Evolutionary conservation across 1,284 basidiomycete genomes (phyloP).

Genomic region (Agroathelia rolfsii): DNA sequence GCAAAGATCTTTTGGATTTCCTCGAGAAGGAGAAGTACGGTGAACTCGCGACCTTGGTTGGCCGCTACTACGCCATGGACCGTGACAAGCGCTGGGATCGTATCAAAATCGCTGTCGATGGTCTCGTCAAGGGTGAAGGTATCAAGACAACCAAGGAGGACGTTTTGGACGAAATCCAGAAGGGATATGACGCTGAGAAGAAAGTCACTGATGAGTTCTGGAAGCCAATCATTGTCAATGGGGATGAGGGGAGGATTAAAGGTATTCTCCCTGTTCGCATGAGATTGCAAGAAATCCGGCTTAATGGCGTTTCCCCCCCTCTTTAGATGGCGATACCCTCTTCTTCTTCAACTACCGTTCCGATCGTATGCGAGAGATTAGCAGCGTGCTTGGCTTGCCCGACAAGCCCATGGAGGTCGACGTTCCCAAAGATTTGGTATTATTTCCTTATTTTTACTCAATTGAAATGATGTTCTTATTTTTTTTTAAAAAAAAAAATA

Average conservation of each 20-base stretch:
- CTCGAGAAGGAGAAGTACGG: constrained; percentile 67
- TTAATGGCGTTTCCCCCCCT: too few relatives aligned
- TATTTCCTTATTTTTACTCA: constrained; percentile 7
- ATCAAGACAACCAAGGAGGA: constrained; percentile 55
- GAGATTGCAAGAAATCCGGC: too few relatives aligned
- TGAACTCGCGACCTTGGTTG: constrained; percentile 71
- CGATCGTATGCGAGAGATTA: constrained; percentile 87
- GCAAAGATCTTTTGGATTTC: constrained; percentile 69
- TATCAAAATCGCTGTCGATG: constrained; percentile 80
- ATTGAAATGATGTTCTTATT: too few relatives aligned
- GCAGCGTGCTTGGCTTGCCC: constrained; percentile 66
- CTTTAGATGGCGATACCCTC: constrained; percentile 59
- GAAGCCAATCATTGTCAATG: constrained; percentile 84
- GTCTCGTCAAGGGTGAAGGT: constrained; percentile 67
- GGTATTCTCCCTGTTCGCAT: constrained; percentile 35
- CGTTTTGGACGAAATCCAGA: constrained; percentile 58
- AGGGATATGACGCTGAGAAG: constrained; percentile 67
- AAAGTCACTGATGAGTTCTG: constrained; percentile 88
- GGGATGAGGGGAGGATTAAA: constrained; percentile 70
- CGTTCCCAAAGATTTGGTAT: constrained; percentile 75
- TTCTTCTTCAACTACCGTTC: constrained; percentile 96
- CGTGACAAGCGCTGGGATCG: constrained; percentile 93
- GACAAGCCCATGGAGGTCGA: constrained; percentile 77
- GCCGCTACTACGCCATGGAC: constrained; percentile 93
- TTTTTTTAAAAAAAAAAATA: too few relatives aligned